A percentile compares a stretch with the other conserved stretches of the same genome.
Evolutionary conservation across 768 basidiomycete genomes (phyloP).

Genomic region (Inosperma sp.): DNA sequence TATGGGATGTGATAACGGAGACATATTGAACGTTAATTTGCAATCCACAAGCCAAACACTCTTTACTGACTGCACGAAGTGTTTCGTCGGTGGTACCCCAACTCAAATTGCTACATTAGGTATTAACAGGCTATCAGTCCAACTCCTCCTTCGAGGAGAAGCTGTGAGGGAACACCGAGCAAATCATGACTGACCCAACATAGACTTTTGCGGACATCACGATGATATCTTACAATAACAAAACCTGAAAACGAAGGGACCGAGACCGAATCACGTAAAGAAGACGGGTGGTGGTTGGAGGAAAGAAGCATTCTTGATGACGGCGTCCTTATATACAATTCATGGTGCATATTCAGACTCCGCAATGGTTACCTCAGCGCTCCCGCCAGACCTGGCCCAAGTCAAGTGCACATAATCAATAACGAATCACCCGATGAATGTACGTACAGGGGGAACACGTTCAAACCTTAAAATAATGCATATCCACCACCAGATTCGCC

Average conservation of each 20-base stretch:
- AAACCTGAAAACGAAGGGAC: conserved; percentile 48
- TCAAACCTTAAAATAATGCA: background rate
- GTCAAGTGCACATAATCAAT: background rate
- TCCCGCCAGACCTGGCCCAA: background rate
- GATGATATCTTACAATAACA: conserved; percentile 49
- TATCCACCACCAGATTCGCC: too few relatives aligned
- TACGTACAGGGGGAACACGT: background rate
- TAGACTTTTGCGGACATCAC: conserved; percentile 85
- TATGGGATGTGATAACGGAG: conserved; percentile 49
- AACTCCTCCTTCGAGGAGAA: conserved; percentile 46
- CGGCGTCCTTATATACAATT: conserved; percentile 24
- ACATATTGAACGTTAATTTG: conserved; percentile 17
- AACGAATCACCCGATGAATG: background rate
- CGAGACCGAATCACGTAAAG: conserved; percentile 51
- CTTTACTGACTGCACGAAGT: conserved; percentile 79
- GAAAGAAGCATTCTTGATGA: conserved; percentile 32
- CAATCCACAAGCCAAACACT: conserved; percentile 30
- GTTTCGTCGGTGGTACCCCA: conserved; percentile 95
- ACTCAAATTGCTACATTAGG: conserved; percentile 80
- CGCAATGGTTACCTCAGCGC: conserved; percentile 23
- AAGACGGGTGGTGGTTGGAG: conserved; percentile 46
- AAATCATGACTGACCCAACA: conserved; percentile 84
- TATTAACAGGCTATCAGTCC: conserved; percentile 56
- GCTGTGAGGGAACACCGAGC: conserved; percentile 43
- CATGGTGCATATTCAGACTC: conserved; percentile 23